Evolutionary conservation across 257 asterid genomes (phyloP).

Genomic region (Jacaranda mimosifolia): DNA sequence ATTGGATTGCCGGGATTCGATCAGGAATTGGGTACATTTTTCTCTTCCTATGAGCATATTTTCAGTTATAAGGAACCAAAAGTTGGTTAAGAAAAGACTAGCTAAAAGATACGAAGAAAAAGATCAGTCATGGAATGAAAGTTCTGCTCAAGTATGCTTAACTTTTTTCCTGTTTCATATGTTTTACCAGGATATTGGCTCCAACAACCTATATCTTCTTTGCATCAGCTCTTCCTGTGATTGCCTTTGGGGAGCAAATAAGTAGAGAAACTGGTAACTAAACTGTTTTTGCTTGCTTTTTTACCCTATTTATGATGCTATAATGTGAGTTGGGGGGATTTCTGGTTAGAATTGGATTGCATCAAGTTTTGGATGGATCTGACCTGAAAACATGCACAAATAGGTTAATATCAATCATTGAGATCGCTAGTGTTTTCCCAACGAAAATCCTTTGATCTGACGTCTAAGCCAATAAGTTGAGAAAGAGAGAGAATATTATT

Average conservation of each 20-base stretch:
- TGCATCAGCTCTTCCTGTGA: conserved; percentile 76
- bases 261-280: conserved; percentile 61
- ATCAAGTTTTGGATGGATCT: too few species aligned
- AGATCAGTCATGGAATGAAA: too few species aligned
- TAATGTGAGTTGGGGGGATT: too few species aligned
- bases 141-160: background rate
- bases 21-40: conserved; percentile 46
- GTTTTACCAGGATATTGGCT: conserved; percentile 55
- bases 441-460: too few species aligned
- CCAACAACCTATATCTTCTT: conserved; percentile 67
- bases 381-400: too few species aligned
- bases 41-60: background rate
- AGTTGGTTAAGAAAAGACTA: background rate
- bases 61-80: background rate
- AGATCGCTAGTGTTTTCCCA: too few species aligned
- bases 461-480: too few species aligned
- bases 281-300: background rate
- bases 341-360: too few species aligned
- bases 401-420: too few species aligned
- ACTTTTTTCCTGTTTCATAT: background rate
- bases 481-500: too few species aligned
- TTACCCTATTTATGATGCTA: background rate
- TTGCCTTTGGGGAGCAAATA: conserved; percentile 72
- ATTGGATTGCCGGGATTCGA: conserved; percentile 56
- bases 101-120: too few species aligned